Base-by-base conservation (phyloP, 192 early-diverging fungal genomes). In the Podila epicladia region DNA sequence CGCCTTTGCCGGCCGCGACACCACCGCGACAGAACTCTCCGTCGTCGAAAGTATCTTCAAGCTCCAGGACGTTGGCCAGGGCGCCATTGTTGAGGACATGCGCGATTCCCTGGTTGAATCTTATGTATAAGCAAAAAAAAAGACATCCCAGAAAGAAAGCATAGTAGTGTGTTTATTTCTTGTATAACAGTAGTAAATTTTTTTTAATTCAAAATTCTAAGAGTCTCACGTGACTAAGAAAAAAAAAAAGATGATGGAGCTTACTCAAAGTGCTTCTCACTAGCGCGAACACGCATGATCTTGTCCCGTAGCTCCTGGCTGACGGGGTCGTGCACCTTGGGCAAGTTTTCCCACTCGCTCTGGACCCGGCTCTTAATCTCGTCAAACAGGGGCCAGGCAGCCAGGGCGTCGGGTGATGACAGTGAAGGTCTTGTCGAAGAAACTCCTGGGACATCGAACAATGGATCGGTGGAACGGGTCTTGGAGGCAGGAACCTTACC, bases 41-140 rank as follows among this genome's bases (percentile, higher is more conserved):
- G 97, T 99, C 2, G 92, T 99, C 57, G 97, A 99, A 82, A 93
- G 90, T 73, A 98, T 99, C 71, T 99, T 99, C 87, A 97, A 96
- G 87, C 90, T 98, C 17, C 95, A 97, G 67, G 95, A 97, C 62
- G 41, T 15, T 12, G 91, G 95, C 73, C 95, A 93, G 3, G 92
- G 92, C 9, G 92, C 93, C 53, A 93, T 97, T 83, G 94, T 98
- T 62, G 94, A 91, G 65, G 93, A 97, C 41, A 91, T 99, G 89
- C 89, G 97, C 53, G 95, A 99, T 76, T 88, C 93, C 28, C 85
- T 99, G 22, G 94, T 98, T 28, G 97, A 98, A 73, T 88, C 88
- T 73, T 90, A 88, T 73, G 86, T 83, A 64, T 93, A 92, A 79
- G 67, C 9, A 38, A 62, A 12, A 62, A 38, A 33, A 33, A 33